These are phyloP conservation scores for Boletus rubroflammeus DNA, from an alignment of 768 basidiomycete genomes.

Conservation along the genomic window DNA sequence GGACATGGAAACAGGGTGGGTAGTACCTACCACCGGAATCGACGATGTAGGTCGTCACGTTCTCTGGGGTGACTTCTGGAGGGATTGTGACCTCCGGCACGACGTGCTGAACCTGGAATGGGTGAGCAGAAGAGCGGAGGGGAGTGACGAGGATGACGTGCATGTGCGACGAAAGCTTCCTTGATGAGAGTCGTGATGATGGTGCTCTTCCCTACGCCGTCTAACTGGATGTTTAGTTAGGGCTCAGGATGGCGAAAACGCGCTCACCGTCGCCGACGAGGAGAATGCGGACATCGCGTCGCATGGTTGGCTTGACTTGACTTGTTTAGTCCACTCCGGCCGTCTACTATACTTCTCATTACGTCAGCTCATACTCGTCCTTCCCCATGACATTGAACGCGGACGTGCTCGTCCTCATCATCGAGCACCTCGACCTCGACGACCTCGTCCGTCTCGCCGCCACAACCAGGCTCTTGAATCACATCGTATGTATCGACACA, in stretches of 20 bases:
- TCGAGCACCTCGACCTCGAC: slow-evolving; percentile 41
- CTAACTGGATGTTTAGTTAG: slow-evolving; percentile 39
- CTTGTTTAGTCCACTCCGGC: slow-evolving; percentile 9
- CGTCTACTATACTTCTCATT: too few relatives aligned
- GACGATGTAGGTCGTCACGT: slow-evolving; percentile 96
- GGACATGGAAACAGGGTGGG: background rate
- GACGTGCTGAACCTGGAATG: slow-evolving; percentile 80
- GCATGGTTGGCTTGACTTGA: slow-evolving; percentile 45
- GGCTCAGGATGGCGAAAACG: slow-evolving; percentile 3
- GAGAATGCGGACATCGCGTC: slow-evolving; percentile 90
- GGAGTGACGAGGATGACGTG: slow-evolving; percentile 34
- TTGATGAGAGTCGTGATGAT: slow-evolving; percentile 97
- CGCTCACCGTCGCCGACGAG: slow-evolving; percentile 88
- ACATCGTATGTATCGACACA: slow-evolving; percentile 36
- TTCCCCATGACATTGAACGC: slow-evolving; percentile 39
- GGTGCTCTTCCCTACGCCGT: slow-evolving; percentile 97
- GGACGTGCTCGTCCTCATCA: slow-evolving; percentile 54
- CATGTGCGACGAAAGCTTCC: slow-evolving; percentile 88
- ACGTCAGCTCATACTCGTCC: slow-evolving; percentile 14
- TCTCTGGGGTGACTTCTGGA: slow-evolving; percentile 94
- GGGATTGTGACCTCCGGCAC: slow-evolving; percentile 98
- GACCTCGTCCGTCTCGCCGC: slow-evolving; percentile 38
- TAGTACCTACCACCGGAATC: slow-evolving; percentile 83
- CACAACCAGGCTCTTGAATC: slow-evolving; percentile 29
- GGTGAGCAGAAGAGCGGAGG: slow-evolving; percentile 1